Conservation (phyloP, 495 filamentous ascomycete species). For the Trichoderma reesei region DNA sequence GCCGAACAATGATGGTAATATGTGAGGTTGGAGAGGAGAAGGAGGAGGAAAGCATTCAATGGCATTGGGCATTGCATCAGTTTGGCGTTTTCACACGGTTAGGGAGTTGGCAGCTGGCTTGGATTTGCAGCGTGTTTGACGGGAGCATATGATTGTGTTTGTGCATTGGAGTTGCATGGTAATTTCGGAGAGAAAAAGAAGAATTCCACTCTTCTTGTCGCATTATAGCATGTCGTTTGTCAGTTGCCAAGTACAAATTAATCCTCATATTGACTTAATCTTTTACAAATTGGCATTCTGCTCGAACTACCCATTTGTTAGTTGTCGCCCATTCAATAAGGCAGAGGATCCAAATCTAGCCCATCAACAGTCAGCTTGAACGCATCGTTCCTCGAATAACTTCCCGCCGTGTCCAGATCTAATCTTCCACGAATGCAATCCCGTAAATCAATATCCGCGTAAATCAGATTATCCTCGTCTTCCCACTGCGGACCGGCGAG, state of each 20-base stretch:
- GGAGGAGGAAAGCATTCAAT: neutral
- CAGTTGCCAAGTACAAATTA: too few relatives aligned
- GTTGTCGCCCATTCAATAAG: conserved; percentile 26
- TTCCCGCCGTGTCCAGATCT: conserved; percentile 64
- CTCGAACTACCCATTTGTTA: too few relatives aligned
- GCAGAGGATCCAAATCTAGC: conserved; percentile 61
- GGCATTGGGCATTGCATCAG: neutral
- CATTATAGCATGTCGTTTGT: too few relatives aligned
- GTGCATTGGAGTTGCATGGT: neutral
- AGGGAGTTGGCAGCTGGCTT: neutral
- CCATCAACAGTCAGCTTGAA: conserved; percentile 73
- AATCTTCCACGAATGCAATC: conserved; percentile 45
- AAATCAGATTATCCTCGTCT: conserved; percentile 45
- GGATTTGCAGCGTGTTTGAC: neutral
- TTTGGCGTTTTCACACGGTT: neutral
- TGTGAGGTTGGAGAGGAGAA: neutral
- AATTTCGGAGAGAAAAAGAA: too few relatives aligned
- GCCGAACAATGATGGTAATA: conserved; percentile 4
- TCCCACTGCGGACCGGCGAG: conserved; percentile 79
- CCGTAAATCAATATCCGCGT: conserved; percentile 39
- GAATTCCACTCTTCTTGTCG: too few relatives aligned
- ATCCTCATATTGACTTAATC: too few relatives aligned
- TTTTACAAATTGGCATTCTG: too few relatives aligned
- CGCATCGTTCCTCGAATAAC: conserved; percentile 69
- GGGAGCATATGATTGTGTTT: neutral